A percentile compares a stretch with the other conserved stretches of the same genome.
Evolutionary conservation across 2,329 filamentous ascomycete species (phyloP).

Genomic region (Fusarium goolgardi): DNA sequence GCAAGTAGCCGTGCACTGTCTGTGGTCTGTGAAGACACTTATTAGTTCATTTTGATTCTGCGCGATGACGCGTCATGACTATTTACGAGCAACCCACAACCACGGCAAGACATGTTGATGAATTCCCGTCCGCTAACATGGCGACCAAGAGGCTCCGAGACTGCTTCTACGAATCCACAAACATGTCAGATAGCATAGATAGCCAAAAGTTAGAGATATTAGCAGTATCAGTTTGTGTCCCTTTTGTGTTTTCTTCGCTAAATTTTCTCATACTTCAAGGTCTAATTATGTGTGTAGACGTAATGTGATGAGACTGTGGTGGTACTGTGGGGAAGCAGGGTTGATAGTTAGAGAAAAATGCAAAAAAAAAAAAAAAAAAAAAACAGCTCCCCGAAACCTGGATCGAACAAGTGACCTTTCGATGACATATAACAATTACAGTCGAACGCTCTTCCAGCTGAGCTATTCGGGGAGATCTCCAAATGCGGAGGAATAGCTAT

Average conservation of each 20-base stretch:
- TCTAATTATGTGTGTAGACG: not conserved
- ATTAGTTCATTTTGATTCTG: not conserved
- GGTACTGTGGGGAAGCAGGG: not conserved
- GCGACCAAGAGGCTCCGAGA: not conserved
- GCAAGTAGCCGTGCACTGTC: not conserved
- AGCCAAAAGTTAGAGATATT: too few relatives aligned
- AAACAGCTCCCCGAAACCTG: conserved; percentile 26
- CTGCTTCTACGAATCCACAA: too few relatives aligned
- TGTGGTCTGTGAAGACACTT: not conserved
- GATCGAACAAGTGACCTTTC: conserved; percentile 35
- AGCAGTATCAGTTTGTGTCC: not conserved
- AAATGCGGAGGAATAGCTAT: conserved; percentile 23
- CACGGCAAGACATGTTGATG: not conserved
- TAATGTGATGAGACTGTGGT: not conserved
- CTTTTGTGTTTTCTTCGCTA: too few relatives aligned
- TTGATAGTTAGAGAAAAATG: not conserved
- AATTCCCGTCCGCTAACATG: not conserved
- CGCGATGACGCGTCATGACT: not conserved
- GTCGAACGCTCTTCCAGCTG: conserved; percentile 34
- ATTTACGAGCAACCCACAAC: not conserved
- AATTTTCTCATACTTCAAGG: not conserved
- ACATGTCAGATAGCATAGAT: too few relatives aligned
- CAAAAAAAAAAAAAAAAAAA: conserved; percentile 9
- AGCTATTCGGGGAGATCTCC: conserved; percentile 33
- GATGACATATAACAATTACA: conserved; percentile 31